Conservation (phyloP, 2,329 filamentous ascomycete genomes). For the Aureobasidium pullulans region DNA sequence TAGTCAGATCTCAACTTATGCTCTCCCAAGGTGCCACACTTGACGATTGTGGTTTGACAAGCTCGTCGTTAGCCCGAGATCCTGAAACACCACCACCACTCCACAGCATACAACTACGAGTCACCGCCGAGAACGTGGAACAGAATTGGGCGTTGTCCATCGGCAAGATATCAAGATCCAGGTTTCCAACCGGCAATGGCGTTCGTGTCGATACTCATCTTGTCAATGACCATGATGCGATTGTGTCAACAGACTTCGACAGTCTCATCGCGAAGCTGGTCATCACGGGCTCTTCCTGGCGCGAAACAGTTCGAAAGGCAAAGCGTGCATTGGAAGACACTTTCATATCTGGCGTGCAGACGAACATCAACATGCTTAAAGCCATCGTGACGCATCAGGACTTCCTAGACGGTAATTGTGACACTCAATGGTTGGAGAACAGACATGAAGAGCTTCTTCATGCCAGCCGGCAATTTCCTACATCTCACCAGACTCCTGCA, state of each 20-base stretch:
- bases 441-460: conserved; percentile 37
- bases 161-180: conserved; percentile 49
- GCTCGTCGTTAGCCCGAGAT: background rate
- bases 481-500: background rate
- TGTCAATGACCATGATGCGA: conserved; percentile 28
- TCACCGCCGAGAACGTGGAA: conserved; percentile 51
- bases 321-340: conserved; percentile 50
- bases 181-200: conserved; percentile 51
- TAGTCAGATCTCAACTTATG: conserved; percentile 49
- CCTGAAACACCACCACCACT: conserved; percentile 28
- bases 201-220: conserved; percentile 52
- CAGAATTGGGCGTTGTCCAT: conserved; percentile 52
- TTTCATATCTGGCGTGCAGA: conserved; percentile 49
- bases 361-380: conserved; percentile 48
- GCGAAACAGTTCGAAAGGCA: conserved; percentile 46
- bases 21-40: conserved; percentile 46
- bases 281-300: conserved; percentile 47
- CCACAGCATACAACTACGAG: conserved; percentile 49
- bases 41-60: conserved; percentile 26
- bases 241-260: conserved; percentile 51
- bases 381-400: conserved; percentile 46
- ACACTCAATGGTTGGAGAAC: conserved; percentile 52
- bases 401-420: conserved; percentile 42
- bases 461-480: background rate
- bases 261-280: conserved; percentile 54